These are phyloP conservation scores for Coniochaeta sp. DNA, from an alignment of 2,329 filamentous ascomycete genomes.

Conservation along the genomic window DNA sequence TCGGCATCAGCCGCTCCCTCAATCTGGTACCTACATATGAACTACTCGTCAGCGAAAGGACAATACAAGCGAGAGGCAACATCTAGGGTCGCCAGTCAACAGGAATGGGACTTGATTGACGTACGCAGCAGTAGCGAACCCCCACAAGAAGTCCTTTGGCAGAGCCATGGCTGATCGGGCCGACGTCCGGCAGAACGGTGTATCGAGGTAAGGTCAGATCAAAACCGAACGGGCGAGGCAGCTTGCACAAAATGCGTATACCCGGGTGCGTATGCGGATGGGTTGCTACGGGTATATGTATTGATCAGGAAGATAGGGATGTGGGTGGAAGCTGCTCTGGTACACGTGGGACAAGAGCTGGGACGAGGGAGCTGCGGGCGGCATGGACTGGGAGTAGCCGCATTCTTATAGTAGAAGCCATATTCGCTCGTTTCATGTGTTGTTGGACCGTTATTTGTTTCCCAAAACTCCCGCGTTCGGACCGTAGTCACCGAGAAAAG, in stretches of 20 bases:
- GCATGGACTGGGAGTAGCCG: conserved; percentile 2
- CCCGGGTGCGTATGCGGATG: neutral
- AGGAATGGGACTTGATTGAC: conserved; percentile 16
- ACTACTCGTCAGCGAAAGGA: neutral
- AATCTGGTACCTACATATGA: conserved; percentile 65
- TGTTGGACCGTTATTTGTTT: conserved; percentile 12
- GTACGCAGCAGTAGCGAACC: conserved; percentile 71
- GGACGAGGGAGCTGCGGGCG: neutral
- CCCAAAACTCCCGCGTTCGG: conserved; percentile 37
- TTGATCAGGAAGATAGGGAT: neutral
- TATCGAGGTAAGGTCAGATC: neutral
- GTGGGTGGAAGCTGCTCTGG: neutral
- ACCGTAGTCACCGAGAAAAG: conserved; percentile 43
- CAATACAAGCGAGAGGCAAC: neutral
- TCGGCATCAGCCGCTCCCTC: conserved; percentile 70
- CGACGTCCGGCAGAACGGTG: neutral
- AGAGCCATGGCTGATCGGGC: conserved; percentile 40
- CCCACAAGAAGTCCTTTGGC: conserved; percentile 67
- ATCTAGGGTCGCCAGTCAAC: neutral
- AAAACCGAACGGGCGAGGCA: neutral
- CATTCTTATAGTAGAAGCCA: conserved; percentile 11
- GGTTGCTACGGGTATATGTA: neutral
- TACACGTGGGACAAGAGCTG: neutral
- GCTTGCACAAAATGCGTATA: neutral
- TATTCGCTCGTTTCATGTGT: conserved; percentile 14